Conservation (phyloP, 805 yeast genomes). For the Wickerhamomyces subpelliculosus region DNA sequence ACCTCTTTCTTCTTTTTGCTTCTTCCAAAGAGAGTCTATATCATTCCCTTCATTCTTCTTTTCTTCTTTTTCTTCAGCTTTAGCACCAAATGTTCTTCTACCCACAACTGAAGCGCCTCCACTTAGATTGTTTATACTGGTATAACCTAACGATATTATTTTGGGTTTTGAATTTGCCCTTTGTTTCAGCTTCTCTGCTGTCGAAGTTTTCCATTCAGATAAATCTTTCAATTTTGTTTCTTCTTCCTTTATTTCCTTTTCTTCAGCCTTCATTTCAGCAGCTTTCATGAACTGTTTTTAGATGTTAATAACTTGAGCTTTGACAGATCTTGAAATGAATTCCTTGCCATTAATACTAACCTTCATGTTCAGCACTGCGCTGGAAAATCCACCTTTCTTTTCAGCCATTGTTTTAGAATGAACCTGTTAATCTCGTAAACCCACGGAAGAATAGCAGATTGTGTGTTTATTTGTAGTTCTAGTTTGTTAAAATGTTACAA, state of each 20-base stretch:
- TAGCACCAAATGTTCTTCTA: slow-evolving; percentile 23
- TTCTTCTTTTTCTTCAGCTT: slow-evolving; percentile 13
- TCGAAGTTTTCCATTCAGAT: slow-evolving; percentile 24
- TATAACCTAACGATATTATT: slow-evolving; percentile 34
- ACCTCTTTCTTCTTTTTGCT: slow-evolving; percentile 13
- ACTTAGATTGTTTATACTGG: slow-evolving; percentile 28
- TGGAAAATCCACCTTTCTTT: slow-evolving; percentile 37
- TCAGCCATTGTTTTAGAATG: no score
- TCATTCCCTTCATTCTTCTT: slow-evolving; percentile 5
- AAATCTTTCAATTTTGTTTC: slow-evolving; percentile 36
- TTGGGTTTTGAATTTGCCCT: slow-evolving; percentile 22
- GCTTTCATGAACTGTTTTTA: slow-evolving; percentile 46
- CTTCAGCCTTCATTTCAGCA: slow-evolving; percentile 30
- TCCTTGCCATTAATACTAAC: slow-evolving; percentile 3
- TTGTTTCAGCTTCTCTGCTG: slow-evolving; percentile 21
- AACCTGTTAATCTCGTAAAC: no score
- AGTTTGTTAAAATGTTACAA: no score
- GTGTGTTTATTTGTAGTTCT: no score
- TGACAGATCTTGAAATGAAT: neutral
- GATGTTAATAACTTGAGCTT: neutral
- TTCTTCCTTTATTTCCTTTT: slow-evolving; percentile 27
- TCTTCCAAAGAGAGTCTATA: slow-evolving; percentile 19
- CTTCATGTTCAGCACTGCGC: slow-evolving; percentile 76
- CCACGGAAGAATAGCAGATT: no score
- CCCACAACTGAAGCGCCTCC: slow-evolving; percentile 14